Conservation (phyloP, 106 monocot genomes). For the Chionographis japonica region DNA sequence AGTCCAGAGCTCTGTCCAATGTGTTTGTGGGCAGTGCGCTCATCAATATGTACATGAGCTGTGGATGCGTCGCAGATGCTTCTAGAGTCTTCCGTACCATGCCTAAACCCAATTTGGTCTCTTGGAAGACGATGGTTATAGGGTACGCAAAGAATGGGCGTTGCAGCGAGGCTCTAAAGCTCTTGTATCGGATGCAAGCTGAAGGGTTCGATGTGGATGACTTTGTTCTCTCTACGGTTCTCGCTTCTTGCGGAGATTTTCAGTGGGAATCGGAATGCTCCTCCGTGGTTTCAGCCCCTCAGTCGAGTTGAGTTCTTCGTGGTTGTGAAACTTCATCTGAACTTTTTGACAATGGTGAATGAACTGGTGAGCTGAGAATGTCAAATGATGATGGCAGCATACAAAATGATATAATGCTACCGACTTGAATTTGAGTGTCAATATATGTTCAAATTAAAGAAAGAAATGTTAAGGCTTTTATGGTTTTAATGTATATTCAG, state of each 20-base stretch:
- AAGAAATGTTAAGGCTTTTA: too few species aligned
- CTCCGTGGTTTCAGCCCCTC: constrained; percentile 7
- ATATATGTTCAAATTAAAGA: too few species aligned
- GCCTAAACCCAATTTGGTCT: constrained; percentile 69
- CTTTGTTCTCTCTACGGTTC: constrained; percentile 51
- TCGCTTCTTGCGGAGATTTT: constrained; percentile 61
- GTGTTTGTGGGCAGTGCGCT: constrained; percentile 79
- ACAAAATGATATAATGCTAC: too few species aligned
- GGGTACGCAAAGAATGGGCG: constrained; percentile 83
- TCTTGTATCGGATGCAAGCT: constrained; percentile 67
- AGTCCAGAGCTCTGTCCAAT: constrained; percentile 42
- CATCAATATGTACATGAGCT: constrained; percentile 85
- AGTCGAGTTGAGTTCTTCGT: constrained; percentile 6
- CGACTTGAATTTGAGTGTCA: too few species aligned
- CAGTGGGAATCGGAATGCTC: constrained; percentile 20
- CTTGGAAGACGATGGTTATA: constrained; percentile 79
- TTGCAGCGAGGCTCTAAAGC: constrained; percentile 67
- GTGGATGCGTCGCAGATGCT: constrained; percentile 60
- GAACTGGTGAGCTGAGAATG: too few species aligned
- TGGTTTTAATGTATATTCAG: too few species aligned
- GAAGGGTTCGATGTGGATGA: constrained; percentile 83
- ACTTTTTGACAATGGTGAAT: neutral
- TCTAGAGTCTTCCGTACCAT: constrained; percentile 58
- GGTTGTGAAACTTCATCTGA: too few species aligned
- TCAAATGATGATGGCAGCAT: too few species aligned